phyloP scores from a whole-genome alignment of 2,329 filamentous ascomycete genomes.

The Ascocoryne sarcoides region DNA sequence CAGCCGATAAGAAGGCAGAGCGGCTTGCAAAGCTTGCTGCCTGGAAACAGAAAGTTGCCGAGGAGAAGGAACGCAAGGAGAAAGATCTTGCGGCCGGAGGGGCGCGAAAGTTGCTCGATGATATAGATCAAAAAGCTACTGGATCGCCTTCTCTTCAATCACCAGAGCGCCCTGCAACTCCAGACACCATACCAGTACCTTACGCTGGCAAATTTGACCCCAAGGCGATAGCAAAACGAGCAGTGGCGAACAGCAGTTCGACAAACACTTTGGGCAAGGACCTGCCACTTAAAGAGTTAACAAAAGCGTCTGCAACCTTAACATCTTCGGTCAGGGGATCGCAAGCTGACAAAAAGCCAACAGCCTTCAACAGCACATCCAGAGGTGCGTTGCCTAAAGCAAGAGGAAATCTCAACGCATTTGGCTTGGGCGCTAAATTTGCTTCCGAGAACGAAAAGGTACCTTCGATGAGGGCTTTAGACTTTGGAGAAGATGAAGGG shows the following conservation, averaged over 20 bases:
- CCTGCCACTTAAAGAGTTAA: slow-evolving; percentile 39
- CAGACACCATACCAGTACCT: slow-evolving; percentile 45
- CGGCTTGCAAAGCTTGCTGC: slow-evolving; percentile 74
- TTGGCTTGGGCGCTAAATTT: slow-evolving; percentile 67
- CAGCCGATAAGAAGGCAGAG: slow-evolving; percentile 72
- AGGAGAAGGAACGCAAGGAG: slow-evolving; percentile 64
- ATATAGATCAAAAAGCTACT: slow-evolving; percentile 63
- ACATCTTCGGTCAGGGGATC: slow-evolving; percentile 32
- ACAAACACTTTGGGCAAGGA: slow-evolving; percentile 47
- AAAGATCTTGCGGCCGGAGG: slow-evolving; percentile 57
- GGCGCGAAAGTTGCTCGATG: slow-evolving; percentile 58
- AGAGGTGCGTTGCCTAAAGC: slow-evolving; percentile 53
- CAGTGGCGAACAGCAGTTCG: slow-evolving; percentile 48
- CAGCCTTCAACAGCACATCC: slow-evolving; percentile 32
- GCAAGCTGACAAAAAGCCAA: slow-evolving; percentile 35
- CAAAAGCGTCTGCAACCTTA: slow-evolving; percentile 36
- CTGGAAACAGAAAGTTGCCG: slow-evolving; percentile 82
- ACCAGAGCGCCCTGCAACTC: slow-evolving; percentile 41
- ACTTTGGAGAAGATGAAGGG: slow-evolving; percentile 82
- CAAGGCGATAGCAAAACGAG: slow-evolving; percentile 77
- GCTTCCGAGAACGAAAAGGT: slow-evolving; percentile 56
- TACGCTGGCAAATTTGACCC: slow-evolving; percentile 79
- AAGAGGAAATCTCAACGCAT: slow-evolving; percentile 68
- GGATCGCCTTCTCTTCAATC: slow-evolving; percentile 34
- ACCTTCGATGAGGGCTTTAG: slow-evolving; percentile 63